These are phyloP conservation scores for Pythium plurisporium DNA, from an alignment of 352 stramenopile species.

Conservation along the genomic window DNA sequence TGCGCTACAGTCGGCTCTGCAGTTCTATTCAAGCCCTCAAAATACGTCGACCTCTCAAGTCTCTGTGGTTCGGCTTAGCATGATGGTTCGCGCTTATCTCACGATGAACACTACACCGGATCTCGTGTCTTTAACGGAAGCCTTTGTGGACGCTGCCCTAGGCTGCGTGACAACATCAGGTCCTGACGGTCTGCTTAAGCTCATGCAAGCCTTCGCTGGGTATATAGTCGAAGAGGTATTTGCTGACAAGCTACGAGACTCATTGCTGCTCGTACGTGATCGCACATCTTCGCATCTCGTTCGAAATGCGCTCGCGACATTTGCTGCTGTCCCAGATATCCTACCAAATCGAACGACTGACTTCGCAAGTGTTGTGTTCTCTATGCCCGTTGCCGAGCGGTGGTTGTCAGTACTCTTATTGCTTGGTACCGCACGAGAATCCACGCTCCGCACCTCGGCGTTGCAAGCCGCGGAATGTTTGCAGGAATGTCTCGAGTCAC, in stretches of 20 bases:
- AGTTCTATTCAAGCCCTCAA: not conserved
- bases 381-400: not conserved
- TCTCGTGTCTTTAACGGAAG: conserved; percentile 9
- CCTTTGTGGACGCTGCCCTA: conserved; percentile 3
- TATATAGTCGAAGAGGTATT: conserved; percentile 16
- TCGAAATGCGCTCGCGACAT: conserved; percentile 8
- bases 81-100: conserved; percentile 20
- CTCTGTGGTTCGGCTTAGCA: conserved; percentile 19
- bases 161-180: not conserved
- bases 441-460: too few species aligned
- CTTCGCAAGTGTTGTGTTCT: conserved; percentile 10
- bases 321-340: not conserved
- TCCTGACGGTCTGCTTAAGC: conserved; percentile 15
- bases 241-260: not conserved
- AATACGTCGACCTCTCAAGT: not conserved
- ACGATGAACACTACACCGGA: conserved; percentile 1
- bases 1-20: not conserved
- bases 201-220: conserved; percentile 3
- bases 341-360: not conserved
- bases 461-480: conserved; percentile 3
- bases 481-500: not conserved
- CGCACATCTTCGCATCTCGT: not conserved
- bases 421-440: too few species aligned
- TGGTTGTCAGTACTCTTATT: conserved; percentile 10
- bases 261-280: conserved; percentile 10